phyloP scores from a whole-genome alignment of 2,329 filamentous ascomycete species.

The Talaromyces sp. region DNA sequence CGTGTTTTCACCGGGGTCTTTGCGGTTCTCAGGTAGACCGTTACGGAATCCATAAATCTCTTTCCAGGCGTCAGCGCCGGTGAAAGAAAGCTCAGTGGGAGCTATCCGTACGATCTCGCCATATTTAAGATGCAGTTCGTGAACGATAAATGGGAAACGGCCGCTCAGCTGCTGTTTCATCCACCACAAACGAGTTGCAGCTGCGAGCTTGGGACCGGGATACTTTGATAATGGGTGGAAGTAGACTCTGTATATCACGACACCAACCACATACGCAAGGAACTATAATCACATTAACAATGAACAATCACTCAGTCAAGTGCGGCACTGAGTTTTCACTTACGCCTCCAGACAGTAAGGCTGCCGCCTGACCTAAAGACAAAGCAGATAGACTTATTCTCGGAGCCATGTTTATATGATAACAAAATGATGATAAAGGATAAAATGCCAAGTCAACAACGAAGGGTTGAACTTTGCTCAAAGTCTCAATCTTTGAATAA shows the following conservation, averaged over 20 bases:
- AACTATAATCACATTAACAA: background rate
- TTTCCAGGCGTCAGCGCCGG: conserved; percentile 11
- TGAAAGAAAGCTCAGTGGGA: conserved; percentile 9
- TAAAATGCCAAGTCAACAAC: background rate
- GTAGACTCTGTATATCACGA: conserved; percentile 29
- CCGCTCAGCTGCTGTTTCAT: conserved; percentile 11
- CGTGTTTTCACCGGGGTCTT: conserved; percentile 13
- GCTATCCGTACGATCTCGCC: conserved; percentile 13
- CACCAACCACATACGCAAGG: conserved; percentile 1
- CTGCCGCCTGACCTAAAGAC: conserved; percentile 1
- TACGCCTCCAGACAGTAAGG: conserved; percentile 2
- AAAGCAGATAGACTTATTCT: background rate
- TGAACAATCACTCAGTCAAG: background rate
- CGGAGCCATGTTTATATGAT: background rate
- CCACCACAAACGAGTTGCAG: conserved; percentile 18
- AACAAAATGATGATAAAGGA: background rate
- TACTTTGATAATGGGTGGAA: conserved; percentile 30
- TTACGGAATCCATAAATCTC: conserved; percentile 14
- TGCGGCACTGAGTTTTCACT: background rate
- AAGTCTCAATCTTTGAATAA: background rate
- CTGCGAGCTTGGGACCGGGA: conserved; percentile 30
- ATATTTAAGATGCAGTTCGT: conserved; percentile 13
- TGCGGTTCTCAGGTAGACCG: conserved; percentile 10
- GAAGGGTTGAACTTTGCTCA: background rate
- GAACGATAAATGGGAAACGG: conserved; percentile 11